Evolutionary conservation across 805 yeast species (phyloP).

Genomic region (Saturnispora silvae): DNA sequence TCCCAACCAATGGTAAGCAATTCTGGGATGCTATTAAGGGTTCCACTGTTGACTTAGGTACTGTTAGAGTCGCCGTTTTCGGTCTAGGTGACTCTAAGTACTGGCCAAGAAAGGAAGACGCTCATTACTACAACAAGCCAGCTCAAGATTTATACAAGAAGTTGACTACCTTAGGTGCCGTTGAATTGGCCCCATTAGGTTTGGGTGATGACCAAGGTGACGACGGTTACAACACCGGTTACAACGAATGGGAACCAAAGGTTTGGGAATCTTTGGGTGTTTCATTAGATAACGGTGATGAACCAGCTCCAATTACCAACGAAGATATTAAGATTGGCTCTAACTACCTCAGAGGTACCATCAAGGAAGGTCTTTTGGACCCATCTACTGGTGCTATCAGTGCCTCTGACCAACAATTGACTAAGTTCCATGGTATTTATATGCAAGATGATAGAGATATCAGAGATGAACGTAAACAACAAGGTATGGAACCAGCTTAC

Average conservation of each 20-base stretch:
- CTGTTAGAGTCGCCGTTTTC: constrained; percentile 50
- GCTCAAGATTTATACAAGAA: constrained; percentile 60
- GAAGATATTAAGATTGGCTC: constrained; percentile 91
- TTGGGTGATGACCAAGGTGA: constrained; percentile 97
- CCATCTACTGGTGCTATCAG: constrained; percentile 81
- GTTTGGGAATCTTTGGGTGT: constrained; percentile 89
- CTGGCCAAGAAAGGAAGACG: constrained; percentile 97
- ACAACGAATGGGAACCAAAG: constrained; percentile 71
- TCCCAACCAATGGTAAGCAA: constrained; percentile 71
- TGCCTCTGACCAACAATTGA: constrained; percentile 85
- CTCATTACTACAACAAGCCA: constrained; percentile 89
- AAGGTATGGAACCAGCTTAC: constrained; percentile 91
- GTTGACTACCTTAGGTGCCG: constrained; percentile 62
- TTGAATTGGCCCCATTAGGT: constrained; percentile 63
- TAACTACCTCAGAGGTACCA: constrained; percentile 84
- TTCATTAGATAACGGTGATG: constrained; percentile 79
- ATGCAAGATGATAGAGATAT: constrained; percentile 98
- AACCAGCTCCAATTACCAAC: constrained; percentile 82
- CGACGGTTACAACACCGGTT: constrained; percentile 91
- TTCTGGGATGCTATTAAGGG: constrained; percentile 67
- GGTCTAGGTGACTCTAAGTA: constrained; percentile 78
- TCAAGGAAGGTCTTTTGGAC: constrained; percentile 75
- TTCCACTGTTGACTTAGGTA: constrained; percentile 54
- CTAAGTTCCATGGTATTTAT: constrained; percentile 96
- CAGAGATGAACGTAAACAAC: constrained; percentile 83